Evolutionary conservation across 768 basidiomycete genomes (phyloP).

Genomic region (Dendrothele bispora): DNA sequence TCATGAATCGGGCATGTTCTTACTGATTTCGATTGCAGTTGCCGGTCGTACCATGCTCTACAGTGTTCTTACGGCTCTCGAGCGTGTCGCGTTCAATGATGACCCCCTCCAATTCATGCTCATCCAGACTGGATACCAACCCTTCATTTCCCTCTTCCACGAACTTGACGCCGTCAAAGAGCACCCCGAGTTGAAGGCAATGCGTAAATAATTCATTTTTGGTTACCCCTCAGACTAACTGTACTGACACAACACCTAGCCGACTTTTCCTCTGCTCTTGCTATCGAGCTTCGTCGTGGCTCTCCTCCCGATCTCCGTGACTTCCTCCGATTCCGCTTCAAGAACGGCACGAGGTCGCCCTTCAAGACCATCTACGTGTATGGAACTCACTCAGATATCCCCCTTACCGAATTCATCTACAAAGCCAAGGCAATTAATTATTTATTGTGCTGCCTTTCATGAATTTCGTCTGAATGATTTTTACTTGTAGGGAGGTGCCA

Average conservation of each 20-base stretch:
- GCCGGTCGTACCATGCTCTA: slow-evolving; percentile 79
- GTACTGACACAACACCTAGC: slow-evolving; percentile 40
- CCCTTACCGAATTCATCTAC: slow-evolving; percentile 85
- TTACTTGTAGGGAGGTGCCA: slow-evolving; percentile 42
- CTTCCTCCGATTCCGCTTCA: slow-evolving; percentile 84
- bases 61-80: slow-evolving; percentile 68
- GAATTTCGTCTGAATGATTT: no score
- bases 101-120: slow-evolving; percentile 80
- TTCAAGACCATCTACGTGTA: slow-evolving; percentile 75
- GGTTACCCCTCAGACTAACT: slow-evolving; percentile 2
- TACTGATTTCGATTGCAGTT: slow-evolving; percentile 42
- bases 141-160: slow-evolving; percentile 87
- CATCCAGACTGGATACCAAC: slow-evolving; percentile 83
- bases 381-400: slow-evolving; percentile 73
- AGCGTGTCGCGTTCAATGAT: slow-evolving; percentile 76
- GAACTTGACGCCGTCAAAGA: slow-evolving; percentile 62
- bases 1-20: neutral
- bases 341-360: slow-evolving; percentile 68
- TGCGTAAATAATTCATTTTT: slow-evolving; percentile 51
- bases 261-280: slow-evolving; percentile 70
- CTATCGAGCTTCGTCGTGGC: slow-evolving; percentile 77
- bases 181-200: slow-evolving; percentile 57
- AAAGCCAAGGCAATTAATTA: slow-evolving; percentile 52
- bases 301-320: slow-evolving; percentile 74
- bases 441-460: neutral